Evolutionary conservation across 1,139 yeast genomes (phyloP).

Genomic region (Debaryomycetaceae sp.): DNA sequence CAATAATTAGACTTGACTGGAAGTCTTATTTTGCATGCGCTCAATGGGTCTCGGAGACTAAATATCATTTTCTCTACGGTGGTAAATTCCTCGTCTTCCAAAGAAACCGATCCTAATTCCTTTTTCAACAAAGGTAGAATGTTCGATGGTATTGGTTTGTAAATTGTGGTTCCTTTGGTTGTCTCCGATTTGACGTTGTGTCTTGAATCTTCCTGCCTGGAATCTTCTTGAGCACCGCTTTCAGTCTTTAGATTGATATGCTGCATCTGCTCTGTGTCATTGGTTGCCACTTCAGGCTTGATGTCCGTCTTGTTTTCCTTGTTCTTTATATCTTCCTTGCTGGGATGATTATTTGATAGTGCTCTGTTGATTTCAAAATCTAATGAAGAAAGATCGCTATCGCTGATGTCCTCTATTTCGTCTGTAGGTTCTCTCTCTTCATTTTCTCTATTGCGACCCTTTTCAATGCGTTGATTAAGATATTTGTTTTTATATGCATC

Average conservation of each 20-base stretch:
- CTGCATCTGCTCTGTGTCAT: background rate
- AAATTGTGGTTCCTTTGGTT: slow-evolving; percentile 1
- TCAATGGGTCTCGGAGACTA: slow-evolving; percentile 29
- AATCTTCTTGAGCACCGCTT: background rate
- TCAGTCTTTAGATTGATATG: background rate
- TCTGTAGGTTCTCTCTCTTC: background rate
- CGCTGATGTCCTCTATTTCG: slow-evolving; percentile 4
- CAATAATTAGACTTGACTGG: slow-evolving; percentile 41
- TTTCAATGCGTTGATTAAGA: background rate
- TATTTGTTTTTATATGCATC: background rate
- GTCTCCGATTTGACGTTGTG: background rate
- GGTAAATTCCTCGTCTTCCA: slow-evolving; percentile 16
- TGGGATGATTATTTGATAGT: background rate
- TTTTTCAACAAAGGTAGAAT: slow-evolving; percentile 17
- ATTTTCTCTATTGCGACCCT: background rate
- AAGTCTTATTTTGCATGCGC: slow-evolving; percentile 34
- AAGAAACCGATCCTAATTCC: slow-evolving; percentile 18
- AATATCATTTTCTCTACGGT: slow-evolving; percentile 28
- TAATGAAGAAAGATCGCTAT: slow-evolving; percentile 8
- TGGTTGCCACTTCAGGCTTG: background rate
- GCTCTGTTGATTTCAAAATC: slow-evolving; percentile 8
- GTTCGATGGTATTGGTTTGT: slow-evolving; percentile 24
- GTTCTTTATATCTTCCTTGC: background rate
- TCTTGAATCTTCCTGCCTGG: background rate
- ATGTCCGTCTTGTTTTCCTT: background rate